Base-by-base conservation (phyloP, 768 basidiomycete genomes). In the Naganishia randhawae region DNA sequence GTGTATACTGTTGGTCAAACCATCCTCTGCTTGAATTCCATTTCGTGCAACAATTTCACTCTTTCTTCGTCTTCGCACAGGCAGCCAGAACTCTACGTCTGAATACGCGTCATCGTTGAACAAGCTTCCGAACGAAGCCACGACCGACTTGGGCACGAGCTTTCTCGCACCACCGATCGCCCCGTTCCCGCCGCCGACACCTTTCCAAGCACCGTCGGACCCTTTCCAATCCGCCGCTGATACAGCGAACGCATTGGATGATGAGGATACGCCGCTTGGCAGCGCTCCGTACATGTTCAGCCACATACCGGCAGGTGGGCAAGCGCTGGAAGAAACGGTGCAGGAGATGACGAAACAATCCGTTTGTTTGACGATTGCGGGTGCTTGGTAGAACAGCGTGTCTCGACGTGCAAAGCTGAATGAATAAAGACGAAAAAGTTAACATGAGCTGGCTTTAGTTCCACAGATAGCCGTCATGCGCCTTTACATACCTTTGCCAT, bases 31-130 rank as follows among this genome's bases (percentile, higher is more conserved):
- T n/a, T 19, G 50, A 33, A 41, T 33, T 54, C 54, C 37, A 17
- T n/a, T 51, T 14, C 25, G n/a, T 8, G 9, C 39, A 19, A 27
- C n/a, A 11, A 6, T n/a, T 29, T 52, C 54, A 29, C 37, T 68
- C 27, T 48, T 39, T 35, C 27, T 33, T 32, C 41, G 29, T 22
- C 45, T n/a, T n/a, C 68, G 50, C 50, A 81, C 80, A 0, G 89
- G 88, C 33, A 92, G 81, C 22, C 91, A 81, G 71, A 93, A 92
- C 76, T 88, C 87, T 19, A 92, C 85, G 73, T 93, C 91, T 7
- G 91, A 91, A 73, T 92, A 92, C 14, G 84, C 75, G n/a, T 88
- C 88, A 73, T 92, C 89, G 72, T 92, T 87, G 11, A 92, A 81
- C 29, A 92, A 80, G 35, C 83, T 80, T 6, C 91, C 91, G n/a